Evolutionary conservation across 306 rosid genomes (phyloP).

Genomic region (Astragalus membranaceus): DNA sequence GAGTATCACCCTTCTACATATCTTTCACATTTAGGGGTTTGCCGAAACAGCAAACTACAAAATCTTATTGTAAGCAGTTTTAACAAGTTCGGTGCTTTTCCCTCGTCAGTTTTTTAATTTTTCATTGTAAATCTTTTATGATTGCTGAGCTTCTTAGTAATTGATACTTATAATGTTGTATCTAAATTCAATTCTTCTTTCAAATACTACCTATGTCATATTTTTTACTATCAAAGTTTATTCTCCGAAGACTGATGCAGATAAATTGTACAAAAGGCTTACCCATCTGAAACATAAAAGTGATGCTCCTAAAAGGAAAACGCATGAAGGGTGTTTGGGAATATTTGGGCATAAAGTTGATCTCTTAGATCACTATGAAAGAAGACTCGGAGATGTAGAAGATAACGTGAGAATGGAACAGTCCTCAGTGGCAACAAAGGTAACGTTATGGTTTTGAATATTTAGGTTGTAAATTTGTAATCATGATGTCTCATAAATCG

Average conservation of each 20-base stretch:
- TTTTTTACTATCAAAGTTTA: neutral
- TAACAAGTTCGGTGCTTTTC: neutral
- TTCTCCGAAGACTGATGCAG: constrained; percentile 56
- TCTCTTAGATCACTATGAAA: constrained; percentile 45
- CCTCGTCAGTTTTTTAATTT: too few species aligned
- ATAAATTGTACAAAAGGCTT: constrained; percentile 52
- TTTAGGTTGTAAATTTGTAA: constrained; percentile 16
- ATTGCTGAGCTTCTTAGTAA: neutral
- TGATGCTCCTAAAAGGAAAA: constrained; percentile 32
- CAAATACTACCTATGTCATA: neutral
- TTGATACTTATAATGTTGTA: neutral
- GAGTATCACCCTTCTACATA: constrained; percentile 74
- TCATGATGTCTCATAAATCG: constrained; percentile 8
- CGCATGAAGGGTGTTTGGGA: constrained; percentile 57
- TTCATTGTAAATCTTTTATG: too few species aligned
- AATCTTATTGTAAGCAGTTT: constrained; percentile 56
- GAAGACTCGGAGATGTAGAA: constrained; percentile 56
- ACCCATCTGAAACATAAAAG: constrained; percentile 31
- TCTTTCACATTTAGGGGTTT: constrained; percentile 61
- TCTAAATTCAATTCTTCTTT: neutral
- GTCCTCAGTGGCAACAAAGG: constrained; percentile 54
- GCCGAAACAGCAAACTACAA: constrained; percentile 46
- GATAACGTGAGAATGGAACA: constrained; percentile 64
- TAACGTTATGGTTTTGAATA: constrained; percentile 13
- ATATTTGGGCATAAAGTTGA: constrained; percentile 51